Evolutionary conservation across 2,329 filamentous ascomycete genomes (phyloP).

Genomic region (Penicillium griseofulvum): DNA sequence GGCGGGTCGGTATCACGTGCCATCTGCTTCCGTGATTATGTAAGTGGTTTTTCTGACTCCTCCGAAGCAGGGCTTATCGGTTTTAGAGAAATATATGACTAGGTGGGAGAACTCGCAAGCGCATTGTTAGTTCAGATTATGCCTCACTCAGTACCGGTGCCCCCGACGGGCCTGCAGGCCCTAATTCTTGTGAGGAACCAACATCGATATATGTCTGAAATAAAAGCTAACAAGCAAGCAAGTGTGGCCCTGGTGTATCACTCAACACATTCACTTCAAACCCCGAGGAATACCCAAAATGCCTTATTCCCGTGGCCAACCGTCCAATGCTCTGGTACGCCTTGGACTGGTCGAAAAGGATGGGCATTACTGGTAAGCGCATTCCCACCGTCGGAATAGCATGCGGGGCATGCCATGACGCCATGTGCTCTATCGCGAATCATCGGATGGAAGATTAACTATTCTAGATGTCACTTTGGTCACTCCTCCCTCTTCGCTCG

Average conservation of each 20-base stretch:
- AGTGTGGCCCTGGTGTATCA: conserved; percentile 44
- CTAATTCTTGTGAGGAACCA: conserved; percentile 43
- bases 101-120: not conserved
- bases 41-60: conserved; percentile 3
- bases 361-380: conserved; percentile 48
- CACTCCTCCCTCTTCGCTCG: conserved; percentile 45
- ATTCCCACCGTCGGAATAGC: not conserved
- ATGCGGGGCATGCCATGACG: conserved; percentile 2
- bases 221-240: not conserved
- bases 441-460: conserved; percentile 5
- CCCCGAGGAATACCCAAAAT: conserved; percentile 41
- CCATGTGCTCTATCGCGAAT: not conserved
- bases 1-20: conserved; percentile 18
- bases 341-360: conserved; percentile 50
- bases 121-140: conserved; percentile 15
- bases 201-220: not conserved
- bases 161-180: conserved; percentile 54
- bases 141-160: conserved; percentile 48
- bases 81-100: conserved; percentile 2
- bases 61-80: conserved; percentile 1
- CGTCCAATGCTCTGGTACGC: conserved; percentile 52
- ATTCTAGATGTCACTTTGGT: conserved; percentile 47
- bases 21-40: not conserved
- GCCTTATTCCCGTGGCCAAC: conserved; percentile 50
- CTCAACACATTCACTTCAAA: conserved; percentile 52